Evolutionary conservation across 208 protist species (phyloP).

Genomic region (Leishmania arabica): DNA sequence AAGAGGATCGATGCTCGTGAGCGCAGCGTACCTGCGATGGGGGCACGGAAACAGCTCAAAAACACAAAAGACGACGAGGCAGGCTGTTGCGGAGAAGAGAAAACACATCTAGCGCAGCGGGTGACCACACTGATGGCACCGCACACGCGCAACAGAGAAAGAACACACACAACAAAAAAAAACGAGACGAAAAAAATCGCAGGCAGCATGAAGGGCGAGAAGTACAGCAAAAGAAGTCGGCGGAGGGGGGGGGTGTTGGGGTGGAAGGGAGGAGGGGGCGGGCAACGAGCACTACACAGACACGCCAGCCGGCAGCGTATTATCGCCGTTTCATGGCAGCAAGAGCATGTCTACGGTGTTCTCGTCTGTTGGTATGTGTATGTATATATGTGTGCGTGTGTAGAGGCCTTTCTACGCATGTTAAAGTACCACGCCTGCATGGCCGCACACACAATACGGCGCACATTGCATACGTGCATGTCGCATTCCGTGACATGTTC

Average conservation of each 20-base stretch:
- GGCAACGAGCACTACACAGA: not conserved
- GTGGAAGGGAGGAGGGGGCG: not conserved
- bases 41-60: not conserved
- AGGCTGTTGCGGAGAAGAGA: not conserved
- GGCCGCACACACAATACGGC: not conserved
- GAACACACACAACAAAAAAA: not conserved
- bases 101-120: not conserved
- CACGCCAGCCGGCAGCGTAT: not conserved
- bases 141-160: not conserved
- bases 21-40: no score
- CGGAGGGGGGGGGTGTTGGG: no score
- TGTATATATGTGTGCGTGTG: not conserved
- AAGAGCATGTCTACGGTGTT: not conserved
- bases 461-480: not conserved
- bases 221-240: not conserved
- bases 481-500: not conserved
- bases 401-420: not conserved
- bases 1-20: not conserved
- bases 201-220: not conserved
- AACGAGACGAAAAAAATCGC: not conserved
- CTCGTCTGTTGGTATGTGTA: not conserved
- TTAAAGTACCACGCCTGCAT: not conserved
- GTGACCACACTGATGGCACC: not conserved
- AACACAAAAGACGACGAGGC: not conserved
- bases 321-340: not conserved